Evolutionary conservation across 768 basidiomycete genomes (phyloP).

Genomic region (Galerina marginata): DNA sequence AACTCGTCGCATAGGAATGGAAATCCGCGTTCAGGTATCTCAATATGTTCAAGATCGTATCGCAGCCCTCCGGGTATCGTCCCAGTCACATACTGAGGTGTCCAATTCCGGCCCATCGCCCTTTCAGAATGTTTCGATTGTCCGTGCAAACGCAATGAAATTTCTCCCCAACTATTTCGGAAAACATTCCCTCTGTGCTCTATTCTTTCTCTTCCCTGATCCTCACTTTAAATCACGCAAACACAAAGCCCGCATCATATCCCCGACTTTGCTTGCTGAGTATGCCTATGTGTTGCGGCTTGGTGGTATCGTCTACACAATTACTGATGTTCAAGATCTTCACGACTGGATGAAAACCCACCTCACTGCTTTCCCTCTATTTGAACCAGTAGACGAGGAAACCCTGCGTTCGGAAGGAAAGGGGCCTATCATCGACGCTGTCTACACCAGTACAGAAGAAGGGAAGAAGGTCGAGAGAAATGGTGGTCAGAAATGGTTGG

Average conservation of each 20-base stretch:
- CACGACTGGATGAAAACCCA: slow-evolving; percentile 96
- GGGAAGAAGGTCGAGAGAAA: slow-evolving; percentile 97
- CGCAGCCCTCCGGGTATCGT: slow-evolving; percentile 80
- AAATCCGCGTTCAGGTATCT: slow-evolving; percentile 95
- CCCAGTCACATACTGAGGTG: slow-evolving; percentile 33
- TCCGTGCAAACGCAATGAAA: slow-evolving; percentile 98
- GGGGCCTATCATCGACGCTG: slow-evolving; percentile 79
- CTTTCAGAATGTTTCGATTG: slow-evolving; percentile 90
- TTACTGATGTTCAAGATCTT: slow-evolving; percentile 94
- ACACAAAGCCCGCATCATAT: slow-evolving; percentile 98
- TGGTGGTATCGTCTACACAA: slow-evolving; percentile 97
- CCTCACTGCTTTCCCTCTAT: slow-evolving; percentile 86
- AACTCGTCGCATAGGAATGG: slow-evolving; percentile 69
- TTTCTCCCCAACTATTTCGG: slow-evolving; percentile 96
- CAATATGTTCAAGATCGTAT: slow-evolving; percentile 97
- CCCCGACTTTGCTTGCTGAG: slow-evolving; percentile 95
- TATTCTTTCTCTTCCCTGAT: slow-evolving; percentile 99
- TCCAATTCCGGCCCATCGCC: slow-evolving; percentile 39
- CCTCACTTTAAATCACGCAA: slow-evolving; percentile 98
- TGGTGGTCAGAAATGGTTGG: slow-evolving; percentile 88
- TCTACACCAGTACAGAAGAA: slow-evolving; percentile 90
- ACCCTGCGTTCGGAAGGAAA: slow-evolving; percentile 77
- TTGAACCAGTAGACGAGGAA: slow-evolving; percentile 78
- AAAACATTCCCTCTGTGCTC: slow-evolving; percentile 86
- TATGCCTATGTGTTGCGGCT: slow-evolving; percentile 93